Base-by-base conservation (phyloP, 768 basidiomycete species). In the Mycena vulgaris region DNA sequence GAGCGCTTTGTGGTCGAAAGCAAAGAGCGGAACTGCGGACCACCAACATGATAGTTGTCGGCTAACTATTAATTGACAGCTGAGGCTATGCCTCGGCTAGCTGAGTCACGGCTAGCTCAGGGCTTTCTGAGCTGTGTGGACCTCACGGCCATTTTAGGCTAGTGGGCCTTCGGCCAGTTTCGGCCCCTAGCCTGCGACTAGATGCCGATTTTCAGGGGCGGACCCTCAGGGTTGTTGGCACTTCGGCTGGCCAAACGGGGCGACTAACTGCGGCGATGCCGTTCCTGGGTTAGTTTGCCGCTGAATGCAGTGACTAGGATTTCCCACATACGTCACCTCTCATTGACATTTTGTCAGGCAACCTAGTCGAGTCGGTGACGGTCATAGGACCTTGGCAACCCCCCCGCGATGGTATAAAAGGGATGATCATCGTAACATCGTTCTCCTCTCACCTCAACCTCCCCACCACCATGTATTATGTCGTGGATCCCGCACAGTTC, bases 401-500 rank as follows among this genome's bases (percentile, higher is more conserved):
- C 25, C 47, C 51, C 51, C 53, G 53, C 53, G 39, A 42, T 57
- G 56, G 37, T 60, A 60, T 60, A 60, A 45, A 23, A 48, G 40
- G 58, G 25, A 58, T 47, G 58, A 48, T 60, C 45, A 60, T 31
- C 58, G 58, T 57, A 42, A 42, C 39, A 60, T 45, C 42, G 31
- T 60, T 37, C 58, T 37, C 40, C 45, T 27, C 40, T 37, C 58
- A 42, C 58, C 45, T 60, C 45, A n/a, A 60, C 58, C 58, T 60
- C 45, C 58, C 45, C 35, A 60, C 45, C 58, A 45, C n/a, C 42
- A 60, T 60, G 58, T 31, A 60, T 31, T 60, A 60, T 60, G 42
- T 48, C 58, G 58, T 60, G 42, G 45, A 60, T 60, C 58, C 58
- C 58, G 58, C 58, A n/a, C 31, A 45, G 58, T 60, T 60, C 35